Conservation (phyloP, 768 basidiomycete species). For the Termitomyces sp. region DNA sequence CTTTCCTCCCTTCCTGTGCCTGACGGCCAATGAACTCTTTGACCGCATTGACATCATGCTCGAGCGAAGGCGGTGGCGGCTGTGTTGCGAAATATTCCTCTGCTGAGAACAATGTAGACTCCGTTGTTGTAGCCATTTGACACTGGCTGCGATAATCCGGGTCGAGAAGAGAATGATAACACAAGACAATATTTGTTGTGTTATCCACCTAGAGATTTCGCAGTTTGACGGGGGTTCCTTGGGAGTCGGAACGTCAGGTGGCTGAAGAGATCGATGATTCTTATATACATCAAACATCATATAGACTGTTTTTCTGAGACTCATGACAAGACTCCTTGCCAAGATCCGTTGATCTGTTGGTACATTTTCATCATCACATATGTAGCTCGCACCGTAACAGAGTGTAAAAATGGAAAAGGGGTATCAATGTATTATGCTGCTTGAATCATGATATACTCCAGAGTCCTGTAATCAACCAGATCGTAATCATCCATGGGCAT, state of each 20-base stretch:
- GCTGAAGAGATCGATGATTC: background rate
- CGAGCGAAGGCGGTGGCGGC: conserved; percentile 67
- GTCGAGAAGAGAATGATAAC: background rate
- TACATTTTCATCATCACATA: background rate
- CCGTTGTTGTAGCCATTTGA: conserved; percentile 11
- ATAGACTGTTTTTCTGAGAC: too few relatives aligned
- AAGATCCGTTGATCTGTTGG: too few relatives aligned
- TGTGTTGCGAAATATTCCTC: conserved; percentile 91
- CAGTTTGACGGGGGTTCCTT: background rate
- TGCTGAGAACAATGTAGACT: conserved; percentile 66
- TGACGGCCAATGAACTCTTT: conserved; percentile 71
- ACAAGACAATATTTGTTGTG: background rate
- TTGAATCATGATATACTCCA: conserved; percentile 4
- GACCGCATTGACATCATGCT: conserved; percentile 62
- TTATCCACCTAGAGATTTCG: background rate
- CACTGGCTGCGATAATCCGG: background rate
- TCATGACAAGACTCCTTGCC: too few relatives aligned
- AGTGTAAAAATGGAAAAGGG: too few relatives aligned
- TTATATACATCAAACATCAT: too few relatives aligned
- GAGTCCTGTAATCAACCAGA: background rate
- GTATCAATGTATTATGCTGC: conserved; percentile 6
- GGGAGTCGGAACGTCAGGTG: background rate
- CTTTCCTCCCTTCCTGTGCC: conserved; percentile 56
- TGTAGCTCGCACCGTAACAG: background rate
- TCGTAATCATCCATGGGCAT: background rate